Base-by-base conservation (phyloP, 148 eudicot species). In the Pharnaceum exiguum region DNA sequence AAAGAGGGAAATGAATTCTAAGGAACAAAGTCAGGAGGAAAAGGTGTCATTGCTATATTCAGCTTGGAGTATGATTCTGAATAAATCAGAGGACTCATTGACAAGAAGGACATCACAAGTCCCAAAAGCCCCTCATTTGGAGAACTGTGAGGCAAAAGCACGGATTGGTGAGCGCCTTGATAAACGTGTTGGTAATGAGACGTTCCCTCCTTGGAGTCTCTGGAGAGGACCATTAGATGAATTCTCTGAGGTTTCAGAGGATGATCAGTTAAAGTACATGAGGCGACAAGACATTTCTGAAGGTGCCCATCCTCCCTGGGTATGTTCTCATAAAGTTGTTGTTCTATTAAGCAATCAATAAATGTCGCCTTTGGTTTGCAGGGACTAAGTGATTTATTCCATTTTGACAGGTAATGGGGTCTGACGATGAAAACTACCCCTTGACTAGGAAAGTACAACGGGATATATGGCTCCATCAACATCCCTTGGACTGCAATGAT, bases 291-390 rank as follows among this genome's bases (percentile, higher is more conserved):
- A 69, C 22, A 69, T 76, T 48, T 73, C 84, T 15, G 75, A 80
- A 72, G 99, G 87, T 61, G 77, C 85, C 79, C 80, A 84, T 89
- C 96, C 99, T 68, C 95, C 96, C 1, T 93, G 99, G 89, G 95
- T 86, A 85, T 48, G 79, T 75, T 53, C 63, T 44, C 10, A 46
- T 19, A 46, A n/a, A n/a, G n/a, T n/a, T n/a, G n/a, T n/a, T n/a
- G n/a, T n/a, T n/a, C n/a, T n/a, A n/a, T n/a, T n/a, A n/a, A n/a
- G n/a, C n/a, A n/a, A 40, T 15, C 5, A 19, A 22, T n/a, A n/a
- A 7, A 22, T 29, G 13, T 17, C n/a, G 17, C 38, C 31, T 29
- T 29, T 31, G 19, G 3, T 48, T 15, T 62, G 19, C 44, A 15
- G 23, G 4, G 15, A 7, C 10, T 18, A 16, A 21, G 9, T 52